Conservation (phyloP, 768 basidiomycete genomes). For the Leucosporidium yakuticum region DNA sequence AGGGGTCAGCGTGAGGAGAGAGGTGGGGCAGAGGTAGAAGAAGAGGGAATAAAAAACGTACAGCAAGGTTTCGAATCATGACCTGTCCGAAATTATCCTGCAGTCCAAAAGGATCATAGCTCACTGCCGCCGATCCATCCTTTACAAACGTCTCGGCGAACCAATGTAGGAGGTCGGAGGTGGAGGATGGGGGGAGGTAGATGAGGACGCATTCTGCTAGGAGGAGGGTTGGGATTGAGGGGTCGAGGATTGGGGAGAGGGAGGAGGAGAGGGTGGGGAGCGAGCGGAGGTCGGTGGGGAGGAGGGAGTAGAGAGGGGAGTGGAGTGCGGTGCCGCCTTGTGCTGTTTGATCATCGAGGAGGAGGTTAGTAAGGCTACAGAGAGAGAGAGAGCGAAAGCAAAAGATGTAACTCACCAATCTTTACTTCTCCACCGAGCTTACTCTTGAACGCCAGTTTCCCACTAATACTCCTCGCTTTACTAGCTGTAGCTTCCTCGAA, state of each 20-base stretch:
- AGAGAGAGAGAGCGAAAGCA: background rate
- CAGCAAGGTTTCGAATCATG: constrained; percentile 83
- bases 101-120: constrained; percentile 92
- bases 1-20: constrained; percentile 4
- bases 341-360: constrained; percentile 43
- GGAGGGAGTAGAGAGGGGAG: constrained; percentile 59
- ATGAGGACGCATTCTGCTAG: constrained; percentile 90
- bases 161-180: constrained; percentile 62
- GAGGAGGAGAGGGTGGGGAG: constrained; percentile 47
- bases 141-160: constrained; percentile 57
- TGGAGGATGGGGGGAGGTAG: constrained; percentile 65
- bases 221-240: constrained; percentile 67
- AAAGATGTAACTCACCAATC: constrained; percentile 24
- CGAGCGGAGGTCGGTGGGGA: constrained; percentile 69
- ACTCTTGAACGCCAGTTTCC: constrained; percentile 55
- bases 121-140: constrained; percentile 50
- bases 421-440: constrained; percentile 50
- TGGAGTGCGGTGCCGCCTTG: constrained; percentile 60
- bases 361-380: background rate
- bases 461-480: constrained; percentile 75
- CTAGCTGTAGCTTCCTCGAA: constrained; percentile 76
- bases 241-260: constrained; percentile 56
- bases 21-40: too few species aligned
- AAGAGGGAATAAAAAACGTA: background rate
- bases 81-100: constrained; percentile 84